phyloP scores from a whole-genome alignment of 805 yeast genomes.

The Metschnikowia amazonensis region DNA sequence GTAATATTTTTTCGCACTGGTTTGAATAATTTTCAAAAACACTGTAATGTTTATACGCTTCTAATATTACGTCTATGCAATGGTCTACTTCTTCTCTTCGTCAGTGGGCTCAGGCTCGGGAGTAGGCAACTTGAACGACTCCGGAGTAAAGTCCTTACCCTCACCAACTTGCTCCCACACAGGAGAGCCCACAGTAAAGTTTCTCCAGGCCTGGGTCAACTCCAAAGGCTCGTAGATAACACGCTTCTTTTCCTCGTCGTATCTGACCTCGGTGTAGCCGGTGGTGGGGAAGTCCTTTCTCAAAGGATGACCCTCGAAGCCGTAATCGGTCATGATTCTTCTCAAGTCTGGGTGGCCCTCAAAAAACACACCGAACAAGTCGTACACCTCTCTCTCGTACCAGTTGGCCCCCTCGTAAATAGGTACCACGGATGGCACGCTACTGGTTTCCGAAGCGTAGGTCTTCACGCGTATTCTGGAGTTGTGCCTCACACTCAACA shows the following conservation, averaged over 20 bases:
- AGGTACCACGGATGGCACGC: constrained; percentile 76
- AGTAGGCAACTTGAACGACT: constrained; percentile 72
- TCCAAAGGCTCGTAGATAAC: constrained; percentile 87
- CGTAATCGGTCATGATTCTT: constrained; percentile 87
- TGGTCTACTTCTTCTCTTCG: constrained; percentile 27
- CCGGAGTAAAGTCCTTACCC: constrained; percentile 80
- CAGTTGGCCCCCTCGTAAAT: constrained; percentile 80
- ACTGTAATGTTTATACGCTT: no score
- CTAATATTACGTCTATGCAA: constrained; percentile 4
- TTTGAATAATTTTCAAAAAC: no score
- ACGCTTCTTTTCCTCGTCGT: constrained; percentile 87
- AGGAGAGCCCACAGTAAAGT: constrained; percentile 81
- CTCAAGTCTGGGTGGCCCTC: constrained; percentile 88
- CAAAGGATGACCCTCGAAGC: constrained; percentile 88
- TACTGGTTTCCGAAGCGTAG: constrained; percentile 75
- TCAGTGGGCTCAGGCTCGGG: constrained; percentile 69
- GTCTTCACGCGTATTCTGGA: constrained; percentile 87
- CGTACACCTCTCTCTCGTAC: constrained; percentile 89
- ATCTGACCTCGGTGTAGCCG: constrained; percentile 86
- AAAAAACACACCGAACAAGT: constrained; percentile 81
- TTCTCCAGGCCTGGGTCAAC: constrained; percentile 88
- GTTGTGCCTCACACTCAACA: constrained; percentile 77
- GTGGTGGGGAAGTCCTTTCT: constrained; percentile 92
- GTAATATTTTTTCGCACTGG: no score
- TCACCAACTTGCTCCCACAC: constrained; percentile 92